Evolutionary conservation across 768 basidiomycete species (phyloP), one percentile per base, ranked within the genome.

Genomic region (Pisolithus orientalis): DNA sequence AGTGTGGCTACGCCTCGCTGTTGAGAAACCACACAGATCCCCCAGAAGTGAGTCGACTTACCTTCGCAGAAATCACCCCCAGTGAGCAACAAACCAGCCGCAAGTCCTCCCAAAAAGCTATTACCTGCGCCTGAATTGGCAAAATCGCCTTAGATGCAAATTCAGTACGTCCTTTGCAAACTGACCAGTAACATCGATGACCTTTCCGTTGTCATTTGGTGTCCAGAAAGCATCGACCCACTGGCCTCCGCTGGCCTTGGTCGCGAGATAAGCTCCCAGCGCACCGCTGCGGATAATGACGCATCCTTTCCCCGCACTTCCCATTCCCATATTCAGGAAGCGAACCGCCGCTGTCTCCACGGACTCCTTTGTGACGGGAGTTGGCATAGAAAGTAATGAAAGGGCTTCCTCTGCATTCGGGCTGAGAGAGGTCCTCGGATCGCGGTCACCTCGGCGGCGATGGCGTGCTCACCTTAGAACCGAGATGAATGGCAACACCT

Each of bases 331-430:
- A 11, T 78, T 74, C 40, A 90, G 72, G 62, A 94, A 83, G 44
- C 71, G 64, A 9, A 64, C 64, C 27, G 85, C 85, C 7, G 90
- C 92, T 47, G 76, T 68, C 67, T 93, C 87, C 42, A 94, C 78
- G 1, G 70, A 62, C 8, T 70, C 56, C 54, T 72, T 77, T 0
- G 79, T 79, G 53, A 66, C 51, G 2, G 66, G 51, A 17, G 54
- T 52, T 9, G 80, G 72, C 7, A 81, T 72, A 1, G 84, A 83
- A 34, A 93, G 76, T 5, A 93, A 71, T 3, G 72, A 68, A 28
- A 88, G 70, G 0, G 90, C 90, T 65, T 95, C 92, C 58, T 87
- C 83, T 21, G 92, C 90, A 62, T 95, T 94, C 3, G 92, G 92
- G 58, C 90, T 91, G 17, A 47, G 38, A 13, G 24, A 25, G 47